A percentile compares a stretch with the other conserved stretches of the same genome.
Evolutionary conservation across 352 stramenopile genomes (phyloP).

Genomic region (Globisporangium cederbergense): DNA sequence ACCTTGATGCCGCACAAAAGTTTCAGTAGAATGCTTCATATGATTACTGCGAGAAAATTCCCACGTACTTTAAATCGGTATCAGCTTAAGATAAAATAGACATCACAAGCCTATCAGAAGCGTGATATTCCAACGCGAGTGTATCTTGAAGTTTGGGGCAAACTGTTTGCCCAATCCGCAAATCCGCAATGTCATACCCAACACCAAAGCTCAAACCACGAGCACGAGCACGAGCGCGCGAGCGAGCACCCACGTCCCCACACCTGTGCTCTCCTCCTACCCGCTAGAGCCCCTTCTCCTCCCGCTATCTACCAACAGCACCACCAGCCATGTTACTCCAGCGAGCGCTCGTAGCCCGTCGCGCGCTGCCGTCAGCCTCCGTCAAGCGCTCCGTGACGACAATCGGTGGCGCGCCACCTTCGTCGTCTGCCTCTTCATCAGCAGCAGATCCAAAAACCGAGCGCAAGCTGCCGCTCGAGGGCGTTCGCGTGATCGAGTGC

Average conservation of each 20-base stretch:
- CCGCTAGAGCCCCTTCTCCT: neutral
- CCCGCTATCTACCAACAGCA: neutral
- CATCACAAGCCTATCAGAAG: too few relatives aligned
- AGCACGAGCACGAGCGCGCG: neutral
- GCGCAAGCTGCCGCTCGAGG: constrained; percentile 49
- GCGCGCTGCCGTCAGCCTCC: neutral
- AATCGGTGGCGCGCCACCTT: neutral
- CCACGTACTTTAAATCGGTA: neutral
- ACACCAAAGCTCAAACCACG: constrained; percentile 2
- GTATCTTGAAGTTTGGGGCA: constrained; percentile 2
- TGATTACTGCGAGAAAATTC: neutral
- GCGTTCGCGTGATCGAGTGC: constrained; percentile 75
- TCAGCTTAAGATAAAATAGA: neutral
- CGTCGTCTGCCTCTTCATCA: neutral
- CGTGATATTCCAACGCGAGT: neutral
- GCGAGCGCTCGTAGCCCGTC: neutral
- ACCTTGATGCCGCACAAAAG: too few relatives aligned
- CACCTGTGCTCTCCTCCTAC: neutral
- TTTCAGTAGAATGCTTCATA: neutral
- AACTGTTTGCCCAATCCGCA: constrained; percentile 3
- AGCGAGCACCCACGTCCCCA: neutral
- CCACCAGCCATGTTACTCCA: neutral
- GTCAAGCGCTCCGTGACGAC: constrained; percentile 16
- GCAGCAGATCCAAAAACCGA: neutral
- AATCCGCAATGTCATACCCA: constrained; percentile 2